Conservation (phyloP, 2,329 filamentous ascomycete species). For the Fusarium buharicum region DNA sequence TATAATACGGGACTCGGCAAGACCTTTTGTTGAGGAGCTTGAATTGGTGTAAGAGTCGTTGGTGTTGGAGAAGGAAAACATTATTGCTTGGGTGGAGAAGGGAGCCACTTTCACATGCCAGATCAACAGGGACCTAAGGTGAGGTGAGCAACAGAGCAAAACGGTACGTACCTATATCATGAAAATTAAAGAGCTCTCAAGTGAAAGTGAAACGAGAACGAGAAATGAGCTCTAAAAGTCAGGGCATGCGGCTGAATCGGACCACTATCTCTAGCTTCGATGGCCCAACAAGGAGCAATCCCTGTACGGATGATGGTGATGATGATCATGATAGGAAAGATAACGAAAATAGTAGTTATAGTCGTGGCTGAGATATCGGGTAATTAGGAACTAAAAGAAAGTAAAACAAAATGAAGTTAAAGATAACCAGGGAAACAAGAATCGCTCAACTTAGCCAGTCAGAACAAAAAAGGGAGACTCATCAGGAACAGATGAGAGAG, state of each 20-base stretch:
- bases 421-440: not conserved
- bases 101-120: slow-evolving; percentile 48
- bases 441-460: not conserved
- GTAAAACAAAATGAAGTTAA: not conserved
- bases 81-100: slow-evolving; percentile 17
- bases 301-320: not conserved
- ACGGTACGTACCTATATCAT: not conserved
- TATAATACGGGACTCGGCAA: not conserved
- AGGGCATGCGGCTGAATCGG: slow-evolving; percentile 41
- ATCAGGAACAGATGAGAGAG: slow-evolving; percentile 13
- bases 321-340: slow-evolving; percentile 3
- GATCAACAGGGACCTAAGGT: slow-evolving; percentile 32
- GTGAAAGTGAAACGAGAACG: slow-evolving; percentile 17
- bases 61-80: slow-evolving; percentile 15
- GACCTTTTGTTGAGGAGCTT: slow-evolving; percentile 28
- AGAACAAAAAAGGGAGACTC: slow-evolving; percentile 14
- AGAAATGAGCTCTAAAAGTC: slow-evolving; percentile 16
- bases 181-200: slow-evolving; percentile 3
- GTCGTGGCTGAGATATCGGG: slow-evolving; percentile 2
- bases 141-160: no score
- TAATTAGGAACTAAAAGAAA: not conserved
- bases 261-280: slow-evolving; percentile 25
- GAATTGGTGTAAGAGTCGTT: slow-evolving; percentile 14
- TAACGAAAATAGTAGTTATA: not conserved
- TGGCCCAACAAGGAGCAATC: slow-evolving; percentile 31